Percentiles rank a stretch among this genome's conserved stretches.
phyloP scores from a whole-genome alignment of 768 basidiomycete genomes.

The Daedalea quercina region DNA sequence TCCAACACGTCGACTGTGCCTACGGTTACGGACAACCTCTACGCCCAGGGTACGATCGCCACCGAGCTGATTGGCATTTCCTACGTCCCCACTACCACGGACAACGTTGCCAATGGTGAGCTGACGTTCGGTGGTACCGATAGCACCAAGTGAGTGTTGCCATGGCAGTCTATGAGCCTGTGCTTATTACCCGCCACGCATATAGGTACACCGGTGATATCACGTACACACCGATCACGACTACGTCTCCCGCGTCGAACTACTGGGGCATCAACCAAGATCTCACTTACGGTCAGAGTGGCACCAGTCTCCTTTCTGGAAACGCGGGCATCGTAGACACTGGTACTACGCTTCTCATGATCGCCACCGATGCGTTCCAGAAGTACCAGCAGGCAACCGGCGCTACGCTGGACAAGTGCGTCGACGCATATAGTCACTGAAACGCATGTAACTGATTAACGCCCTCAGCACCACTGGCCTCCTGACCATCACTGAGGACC shows the following conservation, averaged over 20 bases:
- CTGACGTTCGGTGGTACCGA: conserved; percentile 51
- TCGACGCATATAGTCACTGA: background rate
- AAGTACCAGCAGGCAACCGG: conserved; percentile 49
- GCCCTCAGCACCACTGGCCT: conserved; percentile 43
- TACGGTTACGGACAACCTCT: conserved; percentile 55
- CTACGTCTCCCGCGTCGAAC: conserved; percentile 37
- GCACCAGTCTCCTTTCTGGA: conserved; percentile 23
- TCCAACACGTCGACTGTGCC: conserved; percentile 32
- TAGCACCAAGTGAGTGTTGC: conserved; percentile 28
- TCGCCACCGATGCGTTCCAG: conserved; percentile 55
- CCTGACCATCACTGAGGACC: conserved; percentile 41
- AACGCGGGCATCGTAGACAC: conserved; percentile 47
- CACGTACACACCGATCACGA: conserved; percentile 34
- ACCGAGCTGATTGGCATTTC: conserved; percentile 44
- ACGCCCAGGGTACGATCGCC: conserved; percentile 38
- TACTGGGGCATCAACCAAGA: conserved; percentile 47
- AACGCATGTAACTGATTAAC: background rate
- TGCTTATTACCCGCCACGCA: too few relatives aligned
- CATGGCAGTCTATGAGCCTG: background rate
- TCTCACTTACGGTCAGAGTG: conserved; percentile 28
- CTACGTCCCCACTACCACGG: conserved; percentile 39
- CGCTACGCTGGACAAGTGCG: conserved; percentile 42
- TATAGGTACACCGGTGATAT: conserved; percentile 13
- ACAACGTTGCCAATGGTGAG: conserved; percentile 40
- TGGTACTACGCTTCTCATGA: conserved; percentile 46